Evolutionary conservation across 1,284 basidiomycete species (phyloP).

Genomic region (Entoloma clypeatum): DNA sequence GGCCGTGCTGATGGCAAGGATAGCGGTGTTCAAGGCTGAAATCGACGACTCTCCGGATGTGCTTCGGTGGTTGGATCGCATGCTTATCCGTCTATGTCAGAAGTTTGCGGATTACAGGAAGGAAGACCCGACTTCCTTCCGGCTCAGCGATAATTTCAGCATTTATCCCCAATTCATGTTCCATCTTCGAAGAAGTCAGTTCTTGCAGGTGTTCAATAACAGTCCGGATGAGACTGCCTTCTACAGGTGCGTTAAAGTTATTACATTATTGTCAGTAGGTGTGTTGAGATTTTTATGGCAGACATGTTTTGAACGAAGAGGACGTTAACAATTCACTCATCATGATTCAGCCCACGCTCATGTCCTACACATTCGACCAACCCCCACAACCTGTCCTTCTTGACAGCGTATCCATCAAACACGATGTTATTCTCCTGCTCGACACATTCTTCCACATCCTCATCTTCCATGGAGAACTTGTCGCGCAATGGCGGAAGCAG

Average conservation of each 20-base stretch:
- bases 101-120: constrained; percentile 99
- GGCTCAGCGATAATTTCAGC: constrained; percentile 92
- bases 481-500: constrained; percentile 98
- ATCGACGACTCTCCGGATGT: constrained; percentile 99
- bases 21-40: constrained; percentile 99
- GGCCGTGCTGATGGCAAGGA: constrained; percentile 97
- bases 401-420: constrained; percentile 97
- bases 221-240: constrained; percentile 99
- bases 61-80: constrained; percentile 95
- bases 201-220: constrained; percentile 99
- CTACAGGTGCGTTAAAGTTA: constrained; percentile 66
- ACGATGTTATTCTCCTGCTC: constrained; percentile 94
- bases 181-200: constrained; percentile 95
- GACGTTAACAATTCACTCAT: constrained; percentile 99
- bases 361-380: constrained; percentile 96
- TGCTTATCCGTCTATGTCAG: constrained; percentile 98
- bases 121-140: constrained; percentile 94
- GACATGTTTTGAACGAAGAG: constrained; percentile 94
- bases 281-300: constrained; percentile 27
- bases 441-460: constrained; percentile 99
- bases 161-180: constrained; percentile 99
- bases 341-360: constrained; percentile 99
- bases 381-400: constrained; percentile 92
- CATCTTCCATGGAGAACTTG: constrained; percentile 98
- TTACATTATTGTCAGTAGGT: background rate